These are phyloP conservation scores for Cicer chorassanicum DNA, from an alignment of 306 rosid species.

Conservation along the genomic window DNA sequence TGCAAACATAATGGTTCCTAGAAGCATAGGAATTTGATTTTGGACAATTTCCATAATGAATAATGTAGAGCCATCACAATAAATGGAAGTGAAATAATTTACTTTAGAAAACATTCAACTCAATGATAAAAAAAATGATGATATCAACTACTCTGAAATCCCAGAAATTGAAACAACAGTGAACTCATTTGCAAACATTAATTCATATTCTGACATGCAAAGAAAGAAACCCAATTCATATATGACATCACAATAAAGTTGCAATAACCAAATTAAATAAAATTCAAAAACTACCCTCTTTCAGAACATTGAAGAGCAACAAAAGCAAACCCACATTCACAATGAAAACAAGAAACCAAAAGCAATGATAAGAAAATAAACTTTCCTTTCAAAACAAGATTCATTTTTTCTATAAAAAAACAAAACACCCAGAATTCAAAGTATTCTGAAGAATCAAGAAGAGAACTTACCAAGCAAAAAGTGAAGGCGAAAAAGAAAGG, in stretches of 20 bases:
- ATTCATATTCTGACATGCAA: constrained; percentile 7
- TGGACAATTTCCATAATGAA: background rate
- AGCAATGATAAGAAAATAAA: constrained; percentile 18
- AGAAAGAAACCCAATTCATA: constrained; percentile 28
- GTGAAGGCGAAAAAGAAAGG: background rate
- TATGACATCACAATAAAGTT: background rate
- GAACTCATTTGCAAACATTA: constrained; percentile 11
- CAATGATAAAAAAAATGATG: no score
- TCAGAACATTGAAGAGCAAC: constrained; percentile 22
- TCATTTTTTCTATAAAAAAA: constrained; percentile 13
- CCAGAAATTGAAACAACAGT: background rate
- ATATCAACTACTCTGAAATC: no score
- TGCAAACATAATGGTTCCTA: background rate
- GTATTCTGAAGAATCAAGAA: constrained; percentile 12
- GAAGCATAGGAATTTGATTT: background rate
- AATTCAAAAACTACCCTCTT: constrained; percentile 4
- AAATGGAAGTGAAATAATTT: constrained; percentile 5
- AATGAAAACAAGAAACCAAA: background rate
- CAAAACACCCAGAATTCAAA: constrained; percentile 30
- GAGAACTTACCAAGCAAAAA: constrained; percentile 40
- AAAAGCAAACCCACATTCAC: constrained; percentile 19
- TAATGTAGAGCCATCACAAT: constrained; percentile 28
- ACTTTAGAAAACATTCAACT: background rate
- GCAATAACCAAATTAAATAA: background rate
- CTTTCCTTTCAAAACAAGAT: constrained; percentile 23